Conservation (phyloP, 169 alveolate species). For the Theileria orientalis region DNA sequence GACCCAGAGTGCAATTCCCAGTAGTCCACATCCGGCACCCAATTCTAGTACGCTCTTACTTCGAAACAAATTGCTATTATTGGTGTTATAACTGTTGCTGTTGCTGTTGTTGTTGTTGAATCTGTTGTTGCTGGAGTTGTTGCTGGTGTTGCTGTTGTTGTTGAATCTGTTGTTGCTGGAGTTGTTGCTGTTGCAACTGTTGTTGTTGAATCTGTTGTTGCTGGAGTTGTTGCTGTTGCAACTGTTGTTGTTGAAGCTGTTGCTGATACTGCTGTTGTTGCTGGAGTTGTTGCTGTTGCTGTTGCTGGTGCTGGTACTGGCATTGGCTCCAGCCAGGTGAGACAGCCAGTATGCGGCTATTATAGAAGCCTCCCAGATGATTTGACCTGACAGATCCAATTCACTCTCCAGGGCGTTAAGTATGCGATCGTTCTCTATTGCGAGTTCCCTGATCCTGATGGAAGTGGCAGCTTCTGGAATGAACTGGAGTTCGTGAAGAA, state of each 20-base stretch:
- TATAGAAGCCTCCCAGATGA: conserved; percentile 73
- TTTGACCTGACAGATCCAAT: conserved; percentile 66
- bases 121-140: no score
- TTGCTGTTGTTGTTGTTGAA: no score
- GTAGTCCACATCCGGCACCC: conserved; percentile 75
- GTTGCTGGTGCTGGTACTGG: background rate
- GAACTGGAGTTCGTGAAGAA: background rate
- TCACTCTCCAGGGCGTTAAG: conserved; percentile 38
- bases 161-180: no score
- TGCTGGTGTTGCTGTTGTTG: no score
- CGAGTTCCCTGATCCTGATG: conserved; percentile 43
- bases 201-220: no score
- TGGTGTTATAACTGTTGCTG: no score
- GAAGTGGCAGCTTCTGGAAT: background rate
- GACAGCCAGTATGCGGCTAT: conserved; percentile 65
- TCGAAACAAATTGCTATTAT: conserved; percentile 19
- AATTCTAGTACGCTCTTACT: conserved; percentile 64
- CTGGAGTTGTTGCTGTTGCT: background rate
- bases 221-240: conserved; percentile 8
- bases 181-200: no score
- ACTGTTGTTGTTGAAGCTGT: no score
- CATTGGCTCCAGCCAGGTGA: conserved; percentile 26
- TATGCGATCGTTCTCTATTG: conserved; percentile 20
- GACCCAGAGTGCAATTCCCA: conserved; percentile 54
- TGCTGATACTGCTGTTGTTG: no score